Conservation (phyloP, 208 protist species). For the Trichomonas vaginalis region DNA sequence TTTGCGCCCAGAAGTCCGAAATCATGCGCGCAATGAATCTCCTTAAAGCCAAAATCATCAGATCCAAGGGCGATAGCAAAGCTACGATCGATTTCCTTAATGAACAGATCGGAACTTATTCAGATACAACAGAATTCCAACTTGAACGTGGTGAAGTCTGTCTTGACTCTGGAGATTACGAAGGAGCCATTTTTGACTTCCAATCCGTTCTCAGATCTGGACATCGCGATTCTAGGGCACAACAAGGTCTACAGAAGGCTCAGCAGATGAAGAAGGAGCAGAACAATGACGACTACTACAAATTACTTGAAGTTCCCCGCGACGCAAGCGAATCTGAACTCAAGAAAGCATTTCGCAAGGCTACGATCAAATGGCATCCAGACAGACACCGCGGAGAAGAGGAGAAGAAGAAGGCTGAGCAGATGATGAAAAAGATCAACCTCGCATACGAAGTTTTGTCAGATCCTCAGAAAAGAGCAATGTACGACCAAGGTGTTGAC, state of each 20-base stretch:
- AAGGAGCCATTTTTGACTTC: neutral
- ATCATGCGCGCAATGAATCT: neutral
- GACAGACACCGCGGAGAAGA: neutral
- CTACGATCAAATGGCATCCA: neutral
- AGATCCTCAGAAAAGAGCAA: neutral
- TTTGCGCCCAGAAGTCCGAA: neutral
- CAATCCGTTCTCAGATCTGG: neutral
- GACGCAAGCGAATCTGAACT: neutral
- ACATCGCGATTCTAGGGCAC: neutral
- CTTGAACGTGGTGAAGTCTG: neutral
- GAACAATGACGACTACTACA: neutral
- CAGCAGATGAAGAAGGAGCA: neutral
- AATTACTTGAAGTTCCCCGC: neutral
- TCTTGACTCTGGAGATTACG: neutral
- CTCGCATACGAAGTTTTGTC: neutral
- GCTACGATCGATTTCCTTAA: neutral
- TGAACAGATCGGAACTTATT: neutral
- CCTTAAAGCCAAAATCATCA: neutral
- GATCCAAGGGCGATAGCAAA: neutral
- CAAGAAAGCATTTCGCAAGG: neutral
- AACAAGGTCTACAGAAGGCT: neutral
- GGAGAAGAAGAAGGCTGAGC: neutral
- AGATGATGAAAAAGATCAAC: conserved; percentile 13
- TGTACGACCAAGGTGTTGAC: neutral
- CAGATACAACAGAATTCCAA: neutral